Evolutionary conservation across 805 yeast species (phyloP).

Genomic region (Yarrowia alimentaria): DNA sequence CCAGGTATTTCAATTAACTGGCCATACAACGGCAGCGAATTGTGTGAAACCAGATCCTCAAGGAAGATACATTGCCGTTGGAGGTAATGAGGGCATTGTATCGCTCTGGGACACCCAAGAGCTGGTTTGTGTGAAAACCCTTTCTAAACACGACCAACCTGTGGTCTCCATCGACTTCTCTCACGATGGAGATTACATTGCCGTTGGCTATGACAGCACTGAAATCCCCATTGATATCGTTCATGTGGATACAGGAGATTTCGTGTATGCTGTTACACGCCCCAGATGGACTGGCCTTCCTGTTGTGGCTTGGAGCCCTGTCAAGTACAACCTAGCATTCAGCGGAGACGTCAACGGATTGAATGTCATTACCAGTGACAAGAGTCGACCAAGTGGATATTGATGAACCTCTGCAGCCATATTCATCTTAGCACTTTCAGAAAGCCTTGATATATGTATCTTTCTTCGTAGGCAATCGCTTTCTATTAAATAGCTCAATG

Average conservation of each 20-base stretch:
- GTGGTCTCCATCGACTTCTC: slow-evolving; percentile 44
- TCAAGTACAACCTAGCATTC: slow-evolving; percentile 35
- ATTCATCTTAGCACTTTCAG: too few species aligned
- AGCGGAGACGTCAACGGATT: slow-evolving; percentile 33
- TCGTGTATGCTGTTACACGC: slow-evolving; percentile 31
- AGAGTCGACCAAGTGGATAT: slow-evolving; percentile 8
- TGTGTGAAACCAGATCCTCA: slow-evolving; percentile 51
- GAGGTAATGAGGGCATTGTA: slow-evolving; percentile 57
- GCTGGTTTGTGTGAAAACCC: slow-evolving; percentile 43
- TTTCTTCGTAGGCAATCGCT: too few species aligned
- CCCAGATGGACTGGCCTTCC: slow-evolving; percentile 36
- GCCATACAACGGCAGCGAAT: slow-evolving; percentile 54
- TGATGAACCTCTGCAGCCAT: too few species aligned
- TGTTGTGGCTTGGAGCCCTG: slow-evolving; percentile 40
- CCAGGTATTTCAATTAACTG: slow-evolving; percentile 31
- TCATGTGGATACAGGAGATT: slow-evolving; percentile 39
- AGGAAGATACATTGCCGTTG: slow-evolving; percentile 52
- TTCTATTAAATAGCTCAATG: too few species aligned
- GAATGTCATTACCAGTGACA: slow-evolving; percentile 11
- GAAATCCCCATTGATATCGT: slow-evolving; percentile 44
- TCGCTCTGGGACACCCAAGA: slow-evolving; percentile 50
- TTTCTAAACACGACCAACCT: slow-evolving; percentile 43
- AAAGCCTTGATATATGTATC: too few species aligned
- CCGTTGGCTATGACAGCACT: slow-evolving; percentile 46
- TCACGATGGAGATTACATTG: slow-evolving; percentile 49